Percentiles rank a stretch among this genome's conserved stretches.
Evolutionary conservation across 73 alveolate genomes (phyloP).

Genomic region (Stentor coeruleus): DNA sequence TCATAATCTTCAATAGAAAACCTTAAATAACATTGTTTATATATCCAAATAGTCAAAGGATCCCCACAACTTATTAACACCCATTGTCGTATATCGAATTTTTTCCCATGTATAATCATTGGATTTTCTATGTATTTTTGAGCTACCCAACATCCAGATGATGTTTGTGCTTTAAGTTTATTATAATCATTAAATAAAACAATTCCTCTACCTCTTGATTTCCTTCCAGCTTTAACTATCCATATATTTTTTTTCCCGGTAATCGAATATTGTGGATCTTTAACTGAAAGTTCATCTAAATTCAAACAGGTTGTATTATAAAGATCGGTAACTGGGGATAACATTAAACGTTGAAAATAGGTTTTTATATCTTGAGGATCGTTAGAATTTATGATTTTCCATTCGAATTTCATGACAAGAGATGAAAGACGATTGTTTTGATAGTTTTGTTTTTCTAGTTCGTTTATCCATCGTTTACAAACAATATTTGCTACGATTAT

Average conservation of each 20-base stretch:
- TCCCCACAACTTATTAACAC: conserved; percentile 88
- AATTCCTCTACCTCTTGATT: conserved; percentile 97
- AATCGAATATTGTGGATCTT: conserved; percentile 74
- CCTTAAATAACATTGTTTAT: conserved; percentile 87
- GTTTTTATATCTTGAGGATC: conserved; percentile 35
- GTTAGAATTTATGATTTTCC: not conserved
- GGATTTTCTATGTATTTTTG: conserved; percentile 97
- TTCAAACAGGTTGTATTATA: conserved; percentile 45
- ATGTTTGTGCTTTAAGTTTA: conserved; percentile 75
- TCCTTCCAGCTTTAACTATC: conserved; percentile 96
- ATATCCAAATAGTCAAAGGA: conserved; percentile 89
- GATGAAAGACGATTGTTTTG: no score
- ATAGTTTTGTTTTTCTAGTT: no score
- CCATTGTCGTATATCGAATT: conserved; percentile 93
- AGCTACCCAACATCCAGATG: conserved; percentile 63
- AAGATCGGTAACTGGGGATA: conserved; percentile 43
- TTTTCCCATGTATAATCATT: conserved; percentile 62
- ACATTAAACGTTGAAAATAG: conserved; percentile 62
- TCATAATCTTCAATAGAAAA: conserved; percentile 65
- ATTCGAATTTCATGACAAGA: not conserved
- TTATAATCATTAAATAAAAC: conserved; percentile 70
- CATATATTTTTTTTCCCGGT: conserved; percentile 90
- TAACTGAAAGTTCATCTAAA: conserved; percentile 57
- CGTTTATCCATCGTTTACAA: no score
- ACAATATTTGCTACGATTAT: no score